phyloP scores from a whole-genome alignment of 768 basidiomycete genomes.

The Termitomyces eurrhizus region DNA sequence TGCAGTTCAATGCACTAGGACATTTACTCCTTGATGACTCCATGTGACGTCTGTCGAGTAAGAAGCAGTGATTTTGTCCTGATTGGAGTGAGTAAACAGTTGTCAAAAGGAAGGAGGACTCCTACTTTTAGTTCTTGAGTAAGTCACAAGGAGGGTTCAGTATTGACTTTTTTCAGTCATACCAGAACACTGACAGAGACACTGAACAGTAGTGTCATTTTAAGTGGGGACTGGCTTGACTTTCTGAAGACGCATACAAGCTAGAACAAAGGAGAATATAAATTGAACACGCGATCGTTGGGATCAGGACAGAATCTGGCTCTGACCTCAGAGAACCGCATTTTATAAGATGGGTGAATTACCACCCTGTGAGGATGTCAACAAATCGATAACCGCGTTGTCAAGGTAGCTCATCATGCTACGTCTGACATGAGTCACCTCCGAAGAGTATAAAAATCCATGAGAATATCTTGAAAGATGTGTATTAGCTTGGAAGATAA shows the following conservation, averaged over 20 bases:
- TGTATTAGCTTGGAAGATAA: conserved; percentile 1
- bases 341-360: too few relatives aligned
- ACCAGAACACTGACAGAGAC: conserved; percentile 67
- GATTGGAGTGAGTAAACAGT: too few relatives aligned
- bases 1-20: conserved; percentile 41
- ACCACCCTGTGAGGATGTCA: conserved; percentile 25
- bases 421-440: conserved; percentile 64
- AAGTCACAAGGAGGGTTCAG: too few relatives aligned
- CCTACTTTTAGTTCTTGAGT: too few relatives aligned
- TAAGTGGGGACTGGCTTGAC: conserved; percentile 36
- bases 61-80: too few relatives aligned
- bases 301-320: too few relatives aligned
- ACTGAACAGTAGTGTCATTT: conserved; percentile 54
- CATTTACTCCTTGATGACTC: conserved; percentile 56
- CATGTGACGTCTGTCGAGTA: conserved; percentile 61
- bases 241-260: conserved; percentile 60
- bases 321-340: too few relatives aligned
- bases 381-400: conserved; percentile 32
- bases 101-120: too few relatives aligned
- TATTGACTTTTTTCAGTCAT: conserved; percentile 66
- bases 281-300: conserved; percentile 2
- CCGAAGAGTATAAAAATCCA: conserved; percentile 92
- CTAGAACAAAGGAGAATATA: conserved; percentile 22
- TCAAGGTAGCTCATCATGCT: conserved; percentile 52
- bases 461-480: conserved; percentile 72